Evolutionary conservation across 2,329 filamentous ascomycete species (phyloP).

Genomic region (Tricladium varicosporioides): DNA sequence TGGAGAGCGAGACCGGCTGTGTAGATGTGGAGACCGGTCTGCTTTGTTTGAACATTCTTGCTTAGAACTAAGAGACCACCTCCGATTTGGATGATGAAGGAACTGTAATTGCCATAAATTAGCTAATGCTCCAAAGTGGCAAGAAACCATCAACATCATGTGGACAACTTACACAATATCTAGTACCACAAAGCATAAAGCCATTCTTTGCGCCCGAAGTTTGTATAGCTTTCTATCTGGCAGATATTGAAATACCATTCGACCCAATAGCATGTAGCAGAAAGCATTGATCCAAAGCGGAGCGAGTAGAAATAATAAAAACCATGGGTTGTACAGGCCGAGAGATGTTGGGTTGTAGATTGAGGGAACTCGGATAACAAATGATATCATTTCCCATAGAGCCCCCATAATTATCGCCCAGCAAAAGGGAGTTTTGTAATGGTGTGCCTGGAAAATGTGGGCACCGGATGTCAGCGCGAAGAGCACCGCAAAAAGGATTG

Average conservation of each 20-base stretch:
- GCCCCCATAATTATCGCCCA: constrained; percentile 42
- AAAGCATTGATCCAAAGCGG: constrained; percentile 25
- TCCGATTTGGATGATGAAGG: constrained; percentile 24
- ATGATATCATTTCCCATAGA: constrained; percentile 20
- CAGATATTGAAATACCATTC: constrained; percentile 29
- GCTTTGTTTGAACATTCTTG: constrained; percentile 2
- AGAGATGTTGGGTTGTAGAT: constrained; percentile 31
- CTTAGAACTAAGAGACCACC: constrained; percentile 12
- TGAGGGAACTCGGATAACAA: constrained; percentile 15
- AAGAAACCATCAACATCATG: too few relatives aligned
- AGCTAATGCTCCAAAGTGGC: too few relatives aligned
- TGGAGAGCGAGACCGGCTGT: constrained; percentile 14
- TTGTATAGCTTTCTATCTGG: constrained; percentile 34
- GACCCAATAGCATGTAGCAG: constrained; percentile 28
- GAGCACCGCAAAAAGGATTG: constrained; percentile 34
- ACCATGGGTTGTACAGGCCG: constrained; percentile 13
- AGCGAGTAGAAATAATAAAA: constrained; percentile 18
- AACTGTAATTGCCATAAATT: constrained; percentile 15
- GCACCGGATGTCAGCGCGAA: constrained; percentile 31
- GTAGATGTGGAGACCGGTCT: constrained; percentile 15
- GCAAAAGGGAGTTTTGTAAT: constrained; percentile 37
- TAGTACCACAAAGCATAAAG: constrained; percentile 42
- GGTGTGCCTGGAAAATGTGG: constrained; percentile 35
- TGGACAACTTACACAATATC: constrained; percentile 35
- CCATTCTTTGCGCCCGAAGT: constrained; percentile 34